Conservation (phyloP, 139 green algal genomes). For the Diplosphaera chodatii region DNA sequence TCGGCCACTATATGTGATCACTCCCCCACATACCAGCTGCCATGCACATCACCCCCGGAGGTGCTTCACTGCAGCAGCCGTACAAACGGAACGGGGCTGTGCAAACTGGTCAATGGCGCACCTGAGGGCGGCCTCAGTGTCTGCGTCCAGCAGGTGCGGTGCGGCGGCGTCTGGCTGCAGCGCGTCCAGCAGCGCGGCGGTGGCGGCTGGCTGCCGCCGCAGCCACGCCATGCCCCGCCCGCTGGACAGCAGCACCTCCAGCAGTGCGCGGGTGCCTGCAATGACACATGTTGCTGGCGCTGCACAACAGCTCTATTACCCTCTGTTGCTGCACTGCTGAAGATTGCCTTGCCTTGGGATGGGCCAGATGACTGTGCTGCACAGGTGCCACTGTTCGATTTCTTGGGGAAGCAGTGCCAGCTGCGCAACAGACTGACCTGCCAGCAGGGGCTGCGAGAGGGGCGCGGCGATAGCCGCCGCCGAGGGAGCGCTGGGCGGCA, state of each 20-base stretch:
- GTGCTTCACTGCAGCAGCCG: too few species aligned
- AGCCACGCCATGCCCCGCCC: background rate
- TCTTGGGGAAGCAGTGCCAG: too few species aligned
- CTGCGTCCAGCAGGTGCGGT: background rate
- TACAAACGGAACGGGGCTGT: too few species aligned
- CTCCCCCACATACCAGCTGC: too few species aligned
- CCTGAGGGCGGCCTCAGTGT: background rate
- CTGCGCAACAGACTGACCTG: background rate
- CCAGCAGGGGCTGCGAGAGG: slow-evolving; percentile 14
- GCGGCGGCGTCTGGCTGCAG: slow-evolving; percentile 6
- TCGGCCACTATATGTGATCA: too few species aligned
- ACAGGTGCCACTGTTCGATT: too few species aligned
- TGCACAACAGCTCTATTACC: too few species aligned
- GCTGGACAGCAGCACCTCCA: slow-evolving; percentile 19
- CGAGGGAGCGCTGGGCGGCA: slow-evolving; percentile 1
- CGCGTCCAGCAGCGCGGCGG: slow-evolving; percentile 8
- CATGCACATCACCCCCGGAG: too few species aligned
- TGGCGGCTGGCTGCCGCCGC: background rate
- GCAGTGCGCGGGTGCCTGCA: slow-evolving; percentile 7
- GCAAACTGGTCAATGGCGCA: background rate
- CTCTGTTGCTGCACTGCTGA: too few species aligned
- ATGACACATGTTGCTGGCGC: too few species aligned
- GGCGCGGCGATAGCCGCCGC: slow-evolving; percentile 3
- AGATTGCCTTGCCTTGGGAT: too few species aligned
- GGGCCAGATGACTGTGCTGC: too few species aligned